Conservation (phyloP, 768 basidiomycete genomes). For the Mycena pura region DNA sequence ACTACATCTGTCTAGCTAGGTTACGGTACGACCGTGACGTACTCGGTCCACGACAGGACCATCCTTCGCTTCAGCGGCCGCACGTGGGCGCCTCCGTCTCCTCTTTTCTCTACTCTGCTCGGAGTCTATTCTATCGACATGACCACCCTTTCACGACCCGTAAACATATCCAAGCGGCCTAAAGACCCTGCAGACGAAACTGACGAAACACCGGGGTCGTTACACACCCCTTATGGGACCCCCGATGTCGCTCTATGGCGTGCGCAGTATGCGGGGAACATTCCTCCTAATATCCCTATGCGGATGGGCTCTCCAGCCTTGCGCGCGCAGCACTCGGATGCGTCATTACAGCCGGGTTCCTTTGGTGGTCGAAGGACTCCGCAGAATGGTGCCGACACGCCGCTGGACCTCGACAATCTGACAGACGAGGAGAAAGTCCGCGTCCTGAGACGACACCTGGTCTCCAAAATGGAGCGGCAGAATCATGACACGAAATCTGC, state of each 20-base stretch:
- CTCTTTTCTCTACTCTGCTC: neutral
- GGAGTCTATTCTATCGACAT: constrained; percentile 39
- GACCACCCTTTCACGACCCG: constrained; percentile 63
- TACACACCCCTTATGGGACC: constrained; percentile 56
- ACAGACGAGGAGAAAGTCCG: constrained; percentile 85
- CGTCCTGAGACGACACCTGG: constrained; percentile 81
- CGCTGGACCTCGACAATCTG: constrained; percentile 61
- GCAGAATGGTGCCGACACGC: constrained; percentile 36
- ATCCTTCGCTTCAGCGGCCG: too few relatives aligned
- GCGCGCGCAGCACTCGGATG: constrained; percentile 22
- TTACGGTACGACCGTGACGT: too few relatives aligned
- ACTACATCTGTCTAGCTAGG: too few relatives aligned
- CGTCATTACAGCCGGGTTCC: constrained; percentile 25
- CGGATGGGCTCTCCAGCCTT: constrained; percentile 35
- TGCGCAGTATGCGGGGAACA: constrained; percentile 64
- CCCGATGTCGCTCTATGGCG: constrained; percentile 71
- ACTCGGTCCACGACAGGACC: too few relatives aligned
- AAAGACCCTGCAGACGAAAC: constrained; percentile 28
- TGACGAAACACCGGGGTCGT: constrained; percentile 35
- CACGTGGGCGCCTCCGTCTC: constrained; percentile 8
- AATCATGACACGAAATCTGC: constrained; percentile 37
- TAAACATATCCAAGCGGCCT: constrained; percentile 50
- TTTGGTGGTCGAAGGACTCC: constrained; percentile 36
- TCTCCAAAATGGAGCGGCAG: constrained; percentile 73
- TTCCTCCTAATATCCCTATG: constrained; percentile 63